phyloP scores from a whole-genome alignment of 352 stramenopile species.

The Sclerospora graminicola region DNA sequence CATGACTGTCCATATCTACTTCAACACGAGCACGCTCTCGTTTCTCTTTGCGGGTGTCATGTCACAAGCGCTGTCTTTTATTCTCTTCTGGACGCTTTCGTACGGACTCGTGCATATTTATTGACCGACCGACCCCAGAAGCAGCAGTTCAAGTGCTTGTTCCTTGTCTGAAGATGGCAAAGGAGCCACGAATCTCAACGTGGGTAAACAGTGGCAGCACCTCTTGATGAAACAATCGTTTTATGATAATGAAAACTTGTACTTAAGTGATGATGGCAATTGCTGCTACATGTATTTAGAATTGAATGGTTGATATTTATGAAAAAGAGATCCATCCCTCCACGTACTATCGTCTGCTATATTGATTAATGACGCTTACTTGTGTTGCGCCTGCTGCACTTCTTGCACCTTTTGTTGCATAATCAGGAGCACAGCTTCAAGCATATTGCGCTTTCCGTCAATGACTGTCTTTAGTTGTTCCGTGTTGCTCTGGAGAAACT shows the following conservation, averaged over 20 bases:
- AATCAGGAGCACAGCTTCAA: constrained; percentile 69
- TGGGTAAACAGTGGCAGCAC: too few relatives aligned
- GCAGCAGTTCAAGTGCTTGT: not conserved
- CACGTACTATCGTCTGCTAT: constrained; percentile 3
- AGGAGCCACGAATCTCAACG: too few relatives aligned
- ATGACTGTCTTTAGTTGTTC: constrained; percentile 88
- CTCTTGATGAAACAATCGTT: too few relatives aligned
- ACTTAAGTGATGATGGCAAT: too few relatives aligned
- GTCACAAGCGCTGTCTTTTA: constrained; percentile 73
- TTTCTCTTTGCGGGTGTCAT: constrained; percentile 72
- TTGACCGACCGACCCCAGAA: constrained; percentile 23
- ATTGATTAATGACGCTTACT: constrained; percentile 13
- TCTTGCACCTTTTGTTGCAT: constrained; percentile 80
- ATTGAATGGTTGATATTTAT: too few relatives aligned
- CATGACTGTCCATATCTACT: constrained; percentile 69
- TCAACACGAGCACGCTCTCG: constrained; percentile 53
- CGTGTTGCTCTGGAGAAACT: constrained; percentile 88
- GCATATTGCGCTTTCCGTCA: constrained; percentile 69
- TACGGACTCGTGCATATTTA: constrained; percentile 88
- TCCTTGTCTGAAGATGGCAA: too few relatives aligned
- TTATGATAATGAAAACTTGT: too few relatives aligned
- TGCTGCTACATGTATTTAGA: too few relatives aligned
- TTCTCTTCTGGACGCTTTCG: constrained; percentile 84
- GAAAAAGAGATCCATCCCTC: too few relatives aligned
- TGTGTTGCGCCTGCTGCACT: constrained; percentile 15